A percentile compares a stretch with the other conserved stretches of the same genome.
These are phyloP conservation scores for Suzukiozyma palmioleophila DNA, from an alignment of 1,139 yeast species.

Conservation along the genomic window DNA sequence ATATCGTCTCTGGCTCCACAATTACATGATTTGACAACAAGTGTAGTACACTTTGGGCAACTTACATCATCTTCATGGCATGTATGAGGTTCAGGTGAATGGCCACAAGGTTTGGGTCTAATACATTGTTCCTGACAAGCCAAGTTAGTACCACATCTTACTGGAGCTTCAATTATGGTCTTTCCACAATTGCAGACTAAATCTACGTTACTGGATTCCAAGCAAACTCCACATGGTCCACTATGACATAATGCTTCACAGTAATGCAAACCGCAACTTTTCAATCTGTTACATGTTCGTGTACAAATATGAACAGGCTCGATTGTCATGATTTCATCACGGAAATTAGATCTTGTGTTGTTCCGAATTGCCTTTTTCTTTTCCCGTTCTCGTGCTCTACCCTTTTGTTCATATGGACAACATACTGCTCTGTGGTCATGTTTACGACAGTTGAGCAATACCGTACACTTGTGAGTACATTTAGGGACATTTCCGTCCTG, in stretches of 20 bases:
- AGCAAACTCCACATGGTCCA: conserved; percentile 81
- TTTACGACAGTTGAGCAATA: conserved; percentile 72
- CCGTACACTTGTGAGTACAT: conserved; percentile 75
- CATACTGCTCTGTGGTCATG: conserved; percentile 72
- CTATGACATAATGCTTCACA: conserved; percentile 77
- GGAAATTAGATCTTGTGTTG: conserved; percentile 29
- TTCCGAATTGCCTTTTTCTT: conserved; percentile 48
- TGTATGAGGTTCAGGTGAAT: conserved; percentile 62
- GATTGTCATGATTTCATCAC: conserved; percentile 52
- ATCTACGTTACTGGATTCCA: conserved; percentile 80
- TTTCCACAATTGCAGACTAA: conserved; percentile 81
- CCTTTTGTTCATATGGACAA: conserved; percentile 63
- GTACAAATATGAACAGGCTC: conserved; percentile 82
- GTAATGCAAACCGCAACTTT: conserved; percentile 69
- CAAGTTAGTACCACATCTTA: conserved; percentile 80
- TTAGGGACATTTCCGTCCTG: conserved; percentile 50
- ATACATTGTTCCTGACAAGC: conserved; percentile 68
- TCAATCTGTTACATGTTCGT: conserved; percentile 57
- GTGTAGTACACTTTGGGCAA: conserved; percentile 77
- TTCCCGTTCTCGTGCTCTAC: conserved; percentile 57
- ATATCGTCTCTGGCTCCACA: conserved; percentile 60
- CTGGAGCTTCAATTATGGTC: conserved; percentile 79
- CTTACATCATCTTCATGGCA: conserved; percentile 63
- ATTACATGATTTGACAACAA: conserved; percentile 60
- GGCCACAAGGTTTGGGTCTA: conserved; percentile 67